Evolutionary conservation across 495 filamentous ascomycete species (phyloP).

Genomic region (Xylaria acuta): DNA sequence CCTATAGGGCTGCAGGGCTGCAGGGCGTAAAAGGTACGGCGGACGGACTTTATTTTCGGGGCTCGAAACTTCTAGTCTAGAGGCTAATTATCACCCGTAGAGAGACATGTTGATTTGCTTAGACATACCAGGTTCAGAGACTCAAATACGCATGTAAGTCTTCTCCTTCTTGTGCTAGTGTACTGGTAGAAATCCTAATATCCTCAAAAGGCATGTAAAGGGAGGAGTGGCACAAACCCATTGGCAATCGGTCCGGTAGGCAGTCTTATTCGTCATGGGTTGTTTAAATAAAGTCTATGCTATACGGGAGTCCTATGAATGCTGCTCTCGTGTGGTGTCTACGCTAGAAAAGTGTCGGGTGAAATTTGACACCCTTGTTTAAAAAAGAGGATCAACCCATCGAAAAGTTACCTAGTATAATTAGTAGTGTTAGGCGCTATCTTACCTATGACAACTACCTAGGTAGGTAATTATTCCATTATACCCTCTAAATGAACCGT

Average conservation of each 20-base stretch:
- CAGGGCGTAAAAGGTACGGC: not conserved
- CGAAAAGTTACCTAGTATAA: not conserved
- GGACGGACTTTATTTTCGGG: not conserved
- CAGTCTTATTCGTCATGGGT: not conserved
- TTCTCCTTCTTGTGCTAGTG: not conserved
- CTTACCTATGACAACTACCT: not conserved
- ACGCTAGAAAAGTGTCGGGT: not conserved
- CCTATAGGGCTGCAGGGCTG: not conserved
- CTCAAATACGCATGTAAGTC: no score
- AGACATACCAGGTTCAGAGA: not conserved
- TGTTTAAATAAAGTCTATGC: not conserved
- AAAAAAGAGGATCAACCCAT: not conserved
- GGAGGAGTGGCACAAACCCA: not conserved
- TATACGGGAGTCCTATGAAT: not conserved
- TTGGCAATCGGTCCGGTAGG: not conserved
- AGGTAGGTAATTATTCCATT: not conserved
- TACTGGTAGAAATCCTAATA: no score
- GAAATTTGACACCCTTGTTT: not conserved
- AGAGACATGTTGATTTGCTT: not conserved
- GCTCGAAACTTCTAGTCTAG: not conserved
- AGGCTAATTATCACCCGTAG: not conserved
- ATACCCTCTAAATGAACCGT: not conserved
- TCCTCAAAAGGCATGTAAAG: not conserved
- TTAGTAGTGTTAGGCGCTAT: not conserved
- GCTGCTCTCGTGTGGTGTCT: not conserved